Base-by-base conservation (phyloP, 805 yeast species). In the Candida multigemmis region DNA sequence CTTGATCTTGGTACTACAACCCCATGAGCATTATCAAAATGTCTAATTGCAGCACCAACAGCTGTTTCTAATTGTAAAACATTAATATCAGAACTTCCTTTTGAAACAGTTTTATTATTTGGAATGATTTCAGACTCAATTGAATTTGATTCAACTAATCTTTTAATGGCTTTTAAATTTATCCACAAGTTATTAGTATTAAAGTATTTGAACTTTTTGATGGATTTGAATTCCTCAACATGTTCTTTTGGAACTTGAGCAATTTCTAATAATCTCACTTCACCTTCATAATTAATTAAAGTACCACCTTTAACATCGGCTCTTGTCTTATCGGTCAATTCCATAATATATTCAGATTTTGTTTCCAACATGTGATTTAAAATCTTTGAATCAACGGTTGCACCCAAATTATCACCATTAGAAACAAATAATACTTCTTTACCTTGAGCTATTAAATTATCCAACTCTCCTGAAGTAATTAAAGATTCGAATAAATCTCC, bases 291-390 rank as follows among this genome's bases (percentile, higher is more conserved):
- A 60, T 85, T 85, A 56, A 91, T 87, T 57, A 91, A 74, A 41
- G 97, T 91, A 68, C 97, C 98, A 68, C 98, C 98, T 65, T 91
- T 91, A 50, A 91, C 98, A 57, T 91, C 98, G 19, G 98, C 98
- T 60, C 97, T 79, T 27, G 98, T 91, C 68, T 91, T 91, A 64
- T 89, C 95, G 29, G 98, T 91, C 56, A 91, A 75, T 65, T 91
- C 98, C 98, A 91, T 91, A 42, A 91, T 77, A 60, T 89, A 91
- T 65, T 91, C 97, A 30, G 96, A 76, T 31, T 78, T 78, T 19
- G 94, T 71, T 49, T 83, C 91, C 38, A 85, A 60, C 94, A 91
- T 87, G 66, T 91, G 96, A 58, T 79, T 74, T 49, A 91, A 70
- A 40, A 91, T 85, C 54, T 78, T 75, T 45, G 84, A 67, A 55